Conservation (phyloP, 768 basidiomycete species). For the Agrocybe pediades region DNA sequence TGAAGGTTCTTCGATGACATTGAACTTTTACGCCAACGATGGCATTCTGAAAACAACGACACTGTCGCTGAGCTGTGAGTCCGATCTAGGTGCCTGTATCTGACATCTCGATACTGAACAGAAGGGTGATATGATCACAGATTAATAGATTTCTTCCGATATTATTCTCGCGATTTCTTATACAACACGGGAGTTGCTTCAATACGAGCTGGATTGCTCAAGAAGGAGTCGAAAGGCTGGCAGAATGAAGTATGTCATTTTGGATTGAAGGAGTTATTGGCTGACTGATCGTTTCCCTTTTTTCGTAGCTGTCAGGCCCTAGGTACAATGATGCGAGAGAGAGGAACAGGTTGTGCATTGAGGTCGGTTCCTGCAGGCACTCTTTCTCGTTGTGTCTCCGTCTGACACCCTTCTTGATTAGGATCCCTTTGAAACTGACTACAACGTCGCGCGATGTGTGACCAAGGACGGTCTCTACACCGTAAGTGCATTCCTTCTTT, state of each 20-base stretch:
- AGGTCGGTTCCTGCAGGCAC: conserved; percentile 50
- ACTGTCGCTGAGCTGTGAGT: conserved; percentile 86
- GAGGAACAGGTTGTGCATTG: conserved; percentile 93
- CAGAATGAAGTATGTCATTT: conserved; percentile 73
- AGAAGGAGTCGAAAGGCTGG: conserved; percentile 95
- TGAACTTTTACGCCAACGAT: conserved; percentile 86
- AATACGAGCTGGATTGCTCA: conserved; percentile 84
- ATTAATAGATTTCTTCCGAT: conserved; percentile 97
- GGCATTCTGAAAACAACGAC: conserved; percentile 93
- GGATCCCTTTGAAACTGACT: conserved; percentile 98
- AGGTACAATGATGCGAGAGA: conserved; percentile 77
- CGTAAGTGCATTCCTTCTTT: conserved; percentile 42
- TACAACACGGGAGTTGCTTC: conserved; percentile 93
- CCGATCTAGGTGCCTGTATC: conserved; percentile 26
- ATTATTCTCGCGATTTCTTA: conserved; percentile 90
- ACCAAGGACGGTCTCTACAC: conserved; percentile 96
- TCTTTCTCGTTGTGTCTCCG: background rate
- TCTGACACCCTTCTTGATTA: conserved; percentile 29
- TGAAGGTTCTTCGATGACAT: conserved; percentile 97
- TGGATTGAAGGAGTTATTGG: background rate
- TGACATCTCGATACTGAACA: conserved; percentile 10
- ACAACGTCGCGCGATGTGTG: conserved; percentile 95
- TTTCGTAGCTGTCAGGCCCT: conserved; percentile 44
- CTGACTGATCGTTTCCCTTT: conserved; percentile 2
- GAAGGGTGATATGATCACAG: conserved; percentile 39